Percentiles rank a stretch among this genome's conserved stretches.
Conservation (phyloP, 192 early-diverging fungal genomes). For the Mortierella alpina region DNA sequence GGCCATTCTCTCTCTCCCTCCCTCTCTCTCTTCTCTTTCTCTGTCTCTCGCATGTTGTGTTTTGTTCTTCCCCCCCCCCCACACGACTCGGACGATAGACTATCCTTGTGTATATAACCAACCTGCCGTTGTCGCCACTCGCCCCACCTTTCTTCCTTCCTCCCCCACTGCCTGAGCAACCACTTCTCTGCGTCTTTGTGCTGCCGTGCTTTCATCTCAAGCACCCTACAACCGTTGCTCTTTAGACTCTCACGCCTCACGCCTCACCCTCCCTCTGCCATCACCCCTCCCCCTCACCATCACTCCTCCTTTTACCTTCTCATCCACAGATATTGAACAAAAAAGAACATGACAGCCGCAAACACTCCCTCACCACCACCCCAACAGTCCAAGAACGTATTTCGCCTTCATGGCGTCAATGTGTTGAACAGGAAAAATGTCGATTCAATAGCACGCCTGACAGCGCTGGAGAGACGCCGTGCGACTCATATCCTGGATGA, state of each 20-base stretch:
- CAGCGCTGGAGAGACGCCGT: slow-evolving; percentile 40
- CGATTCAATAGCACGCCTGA: slow-evolving; percentile 49
- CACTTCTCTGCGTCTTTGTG: too few relatives aligned
- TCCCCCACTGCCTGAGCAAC: background rate
- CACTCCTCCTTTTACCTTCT: background rate
- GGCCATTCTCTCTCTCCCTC: background rate
- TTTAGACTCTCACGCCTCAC: background rate
- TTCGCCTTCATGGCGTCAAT: slow-evolving; percentile 47
- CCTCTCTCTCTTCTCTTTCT: background rate
- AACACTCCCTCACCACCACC: slow-evolving; percentile 1
- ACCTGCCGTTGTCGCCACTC: background rate
- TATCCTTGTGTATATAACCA: background rate
- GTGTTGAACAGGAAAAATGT: slow-evolving; percentile 51
- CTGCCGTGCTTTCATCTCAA: background rate
- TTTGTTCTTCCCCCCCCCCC: background rate
- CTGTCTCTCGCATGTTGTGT: background rate
- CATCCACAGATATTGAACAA: background rate
- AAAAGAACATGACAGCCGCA: slow-evolving; percentile 1
- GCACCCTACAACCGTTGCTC: background rate
- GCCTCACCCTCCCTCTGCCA: background rate
- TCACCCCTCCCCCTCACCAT: background rate
- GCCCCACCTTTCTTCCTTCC: background rate
- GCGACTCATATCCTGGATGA: slow-evolving; percentile 48
- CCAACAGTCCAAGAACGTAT: slow-evolving; percentile 32
- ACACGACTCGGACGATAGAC: background rate